These are phyloP conservation scores for Chlorella sp. DNA, from an alignment of 139 green algal genomes.

Conservation along the genomic window DNA sequence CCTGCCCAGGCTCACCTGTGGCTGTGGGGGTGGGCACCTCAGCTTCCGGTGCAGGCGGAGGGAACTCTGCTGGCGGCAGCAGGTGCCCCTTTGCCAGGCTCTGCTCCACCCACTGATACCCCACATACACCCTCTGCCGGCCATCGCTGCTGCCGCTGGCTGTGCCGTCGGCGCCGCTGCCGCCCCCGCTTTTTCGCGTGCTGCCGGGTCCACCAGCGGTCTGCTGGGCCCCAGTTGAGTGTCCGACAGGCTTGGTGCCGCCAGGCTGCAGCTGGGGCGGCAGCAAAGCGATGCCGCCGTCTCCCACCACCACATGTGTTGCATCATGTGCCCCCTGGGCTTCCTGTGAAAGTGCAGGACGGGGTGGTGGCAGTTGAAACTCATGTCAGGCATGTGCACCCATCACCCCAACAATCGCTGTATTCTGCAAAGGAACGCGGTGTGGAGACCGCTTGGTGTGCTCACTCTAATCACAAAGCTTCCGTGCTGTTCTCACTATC, in stretches of 20 bases:
- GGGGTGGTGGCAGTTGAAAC: too few species aligned
- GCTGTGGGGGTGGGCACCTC: neutral
- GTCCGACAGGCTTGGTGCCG: neutral
- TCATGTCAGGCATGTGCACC: too few species aligned
- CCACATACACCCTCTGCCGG: neutral
- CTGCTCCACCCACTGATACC: constrained; percentile 1
- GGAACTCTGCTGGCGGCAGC: neutral
- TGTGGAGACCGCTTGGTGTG: neutral
- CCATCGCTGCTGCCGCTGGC: neutral
- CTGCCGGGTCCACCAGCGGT: neutral
- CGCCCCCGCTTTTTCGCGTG: neutral
- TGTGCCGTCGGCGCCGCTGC: neutral
- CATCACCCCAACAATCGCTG: too few species aligned
- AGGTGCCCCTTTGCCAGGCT: constrained; percentile 11
- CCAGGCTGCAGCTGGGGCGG: constrained; percentile 15
- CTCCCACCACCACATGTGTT: constrained; percentile 23
- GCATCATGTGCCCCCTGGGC: neutral
- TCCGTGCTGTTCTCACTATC: too few species aligned
- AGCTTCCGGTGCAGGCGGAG: neutral
- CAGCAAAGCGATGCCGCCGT: neutral
- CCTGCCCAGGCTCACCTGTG: neutral
- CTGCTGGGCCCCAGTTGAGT: too few species aligned
- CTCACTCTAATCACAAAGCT: too few species aligned
- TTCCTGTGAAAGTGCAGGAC: neutral
- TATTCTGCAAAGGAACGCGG: neutral